phyloP scores from a whole-genome alignment of 1,139 yeast species.

The Taphrina pruni region DNA sequence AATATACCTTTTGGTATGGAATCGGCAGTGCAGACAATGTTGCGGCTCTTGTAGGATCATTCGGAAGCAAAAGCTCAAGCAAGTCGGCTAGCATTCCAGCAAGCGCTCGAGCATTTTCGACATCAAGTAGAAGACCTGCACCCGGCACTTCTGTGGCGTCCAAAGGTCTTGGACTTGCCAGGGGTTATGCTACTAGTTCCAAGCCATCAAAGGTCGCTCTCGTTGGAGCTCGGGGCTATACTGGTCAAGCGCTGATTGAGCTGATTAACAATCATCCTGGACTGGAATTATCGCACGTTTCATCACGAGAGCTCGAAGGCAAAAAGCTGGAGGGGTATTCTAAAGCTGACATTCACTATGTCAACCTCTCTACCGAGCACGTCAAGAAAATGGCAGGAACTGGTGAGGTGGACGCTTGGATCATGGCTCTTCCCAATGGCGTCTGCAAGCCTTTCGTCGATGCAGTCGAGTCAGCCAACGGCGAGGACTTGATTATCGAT shows the following conservation, averaged over 20 bases:
- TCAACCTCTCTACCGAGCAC: slow-evolving; percentile 86
- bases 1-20: slow-evolving; percentile 95
- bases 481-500: slow-evolving; percentile 80
- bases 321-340: slow-evolving; percentile 84
- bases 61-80: slow-evolving; percentile 14
- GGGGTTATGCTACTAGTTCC: slow-evolving; percentile 37
- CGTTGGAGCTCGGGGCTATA: slow-evolving; percentile 97
- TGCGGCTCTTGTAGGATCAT: slow-evolving; percentile 28
- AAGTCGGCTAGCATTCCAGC: slow-evolving; percentile 7
- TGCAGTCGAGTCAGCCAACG: slow-evolving; percentile 70
- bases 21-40: slow-evolving; percentile 51
- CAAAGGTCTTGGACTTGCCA: slow-evolving; percentile 34
- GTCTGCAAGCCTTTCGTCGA: slow-evolving; percentile 97
- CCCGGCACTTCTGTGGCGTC: slow-evolving; percentile 22
- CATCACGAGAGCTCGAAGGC: slow-evolving; percentile 93
- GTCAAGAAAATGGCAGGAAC: slow-evolving; percentile 75
- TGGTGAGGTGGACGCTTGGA: slow-evolving; percentile 91
- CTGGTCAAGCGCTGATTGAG: slow-evolving; percentile 90
- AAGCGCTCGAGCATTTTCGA: slow-evolving; percentile 33
- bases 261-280: slow-evolving; percentile 86
- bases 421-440: slow-evolving; percentile 98
- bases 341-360: slow-evolving; percentile 77
- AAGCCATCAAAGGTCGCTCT: slow-evolving; percentile 68
- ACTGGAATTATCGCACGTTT: slow-evolving; percentile 86
- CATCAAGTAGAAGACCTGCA: slow-evolving; percentile 19